phyloP scores from a whole-genome alignment of 2,329 filamentous ascomycete genomes.

The Metarhizium robertsii region DNA sequence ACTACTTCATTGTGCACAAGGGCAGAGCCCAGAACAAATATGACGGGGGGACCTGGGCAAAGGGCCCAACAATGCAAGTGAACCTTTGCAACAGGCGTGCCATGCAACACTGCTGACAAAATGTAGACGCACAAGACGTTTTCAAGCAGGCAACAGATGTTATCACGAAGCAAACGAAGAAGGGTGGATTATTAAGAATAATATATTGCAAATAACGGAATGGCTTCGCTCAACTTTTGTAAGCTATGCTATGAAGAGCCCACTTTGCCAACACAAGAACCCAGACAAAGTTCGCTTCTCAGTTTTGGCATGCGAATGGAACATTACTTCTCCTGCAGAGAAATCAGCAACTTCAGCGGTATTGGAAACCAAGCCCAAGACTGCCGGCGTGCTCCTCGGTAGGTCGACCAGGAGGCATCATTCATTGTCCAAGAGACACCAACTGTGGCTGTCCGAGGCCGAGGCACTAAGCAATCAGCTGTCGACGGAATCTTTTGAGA shows the following conservation, averaged over 20 bases:
- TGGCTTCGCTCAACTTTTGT: slow-evolving; percentile 31
- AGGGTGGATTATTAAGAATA: slow-evolving; percentile 25
- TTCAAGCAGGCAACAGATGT: slow-evolving; percentile 8
- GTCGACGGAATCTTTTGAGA: neutral
- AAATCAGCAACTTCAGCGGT: too few relatives aligned
- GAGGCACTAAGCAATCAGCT: neutral
- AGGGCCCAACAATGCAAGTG: neutral
- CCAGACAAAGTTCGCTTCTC: slow-evolving; percentile 31
- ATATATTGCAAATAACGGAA: slow-evolving; percentile 23
- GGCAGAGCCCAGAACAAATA: neutral
- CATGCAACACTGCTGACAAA: neutral
- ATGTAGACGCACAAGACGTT: slow-evolving; percentile 2
- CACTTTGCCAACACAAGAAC: slow-evolving; percentile 18
- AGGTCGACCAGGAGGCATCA: neutral
- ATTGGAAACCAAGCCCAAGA: neutral
- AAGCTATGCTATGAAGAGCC: slow-evolving; percentile 25
- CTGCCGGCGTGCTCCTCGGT: neutral
- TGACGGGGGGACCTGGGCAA: neutral
- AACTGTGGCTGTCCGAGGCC: neutral
- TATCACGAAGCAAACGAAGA: slow-evolving; percentile 25
- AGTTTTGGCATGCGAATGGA: slow-evolving; percentile 33
- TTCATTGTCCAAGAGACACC: neutral
- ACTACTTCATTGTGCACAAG: slow-evolving; percentile 30
- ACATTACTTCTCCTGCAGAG: slow-evolving; percentile 9
- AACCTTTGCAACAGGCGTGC: neutral